These are phyloP conservation scores for Candida hungchunana DNA, from an alignment of 805 yeast species.

Conservation along the genomic window DNA sequence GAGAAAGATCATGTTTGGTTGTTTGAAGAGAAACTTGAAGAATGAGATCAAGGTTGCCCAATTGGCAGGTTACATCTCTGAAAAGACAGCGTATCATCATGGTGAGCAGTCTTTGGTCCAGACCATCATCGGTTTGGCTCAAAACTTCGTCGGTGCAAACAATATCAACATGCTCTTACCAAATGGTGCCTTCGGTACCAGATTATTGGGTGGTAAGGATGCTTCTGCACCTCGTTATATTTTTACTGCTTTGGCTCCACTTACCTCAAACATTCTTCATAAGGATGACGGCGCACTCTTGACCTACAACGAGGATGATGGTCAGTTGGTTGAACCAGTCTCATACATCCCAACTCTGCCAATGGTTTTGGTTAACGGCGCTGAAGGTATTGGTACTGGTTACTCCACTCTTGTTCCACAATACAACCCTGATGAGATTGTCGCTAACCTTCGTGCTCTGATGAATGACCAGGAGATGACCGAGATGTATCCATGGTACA, in stretches of 20 bases:
- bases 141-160: constrained; percentile 89
- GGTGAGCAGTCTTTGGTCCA: constrained; percentile 87
- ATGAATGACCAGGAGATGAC: constrained; percentile 68
- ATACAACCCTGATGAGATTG: constrained; percentile 82
- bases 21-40: constrained; percentile 73
- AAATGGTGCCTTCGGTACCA: constrained; percentile 93
- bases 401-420: constrained; percentile 95
- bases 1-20: constrained; percentile 85
- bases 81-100: constrained; percentile 90
- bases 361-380: constrained; percentile 90
- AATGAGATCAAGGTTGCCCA: constrained; percentile 86
- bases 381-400: constrained; percentile 98
- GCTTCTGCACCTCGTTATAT: constrained; percentile 98
- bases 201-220: constrained; percentile 97
- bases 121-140: constrained; percentile 92
- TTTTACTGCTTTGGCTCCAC: constrained; percentile 73
- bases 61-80: constrained; percentile 84
- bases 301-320: constrained; percentile 86
- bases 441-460: constrained; percentile 63
- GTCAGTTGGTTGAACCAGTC: constrained; percentile 88
- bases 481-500: constrained; percentile 88
- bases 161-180: constrained; percentile 83
- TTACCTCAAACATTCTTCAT: constrained; percentile 74
- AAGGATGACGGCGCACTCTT: constrained; percentile 76
- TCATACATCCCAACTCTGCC: constrained; percentile 95